These are phyloP conservation scores for Malus orientalis DNA, from an alignment of 306 rosid genomes.

Conservation along the genomic window DNA sequence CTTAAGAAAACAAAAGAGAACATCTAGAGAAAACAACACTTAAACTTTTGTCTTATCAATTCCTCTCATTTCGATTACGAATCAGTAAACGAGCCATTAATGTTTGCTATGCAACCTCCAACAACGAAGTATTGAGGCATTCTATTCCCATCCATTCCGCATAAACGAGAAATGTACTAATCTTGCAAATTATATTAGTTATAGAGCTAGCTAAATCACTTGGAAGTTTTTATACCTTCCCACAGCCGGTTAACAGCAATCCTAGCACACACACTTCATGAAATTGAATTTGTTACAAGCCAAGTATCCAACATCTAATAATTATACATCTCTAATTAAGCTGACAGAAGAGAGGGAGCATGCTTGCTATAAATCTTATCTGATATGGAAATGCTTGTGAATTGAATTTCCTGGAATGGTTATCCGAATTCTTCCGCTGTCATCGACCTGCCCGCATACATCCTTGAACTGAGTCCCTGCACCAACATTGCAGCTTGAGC, in stretches of 20 bases:
- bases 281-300: no score
- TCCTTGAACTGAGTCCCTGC: conserved; percentile 33
- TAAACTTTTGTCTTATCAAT: no score
- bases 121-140: no score
- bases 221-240: no score
- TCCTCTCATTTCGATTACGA: no score
- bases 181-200: no score
- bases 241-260: no score
- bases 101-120: no score
- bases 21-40: background rate
- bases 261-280: no score
- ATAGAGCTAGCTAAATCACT: no score
- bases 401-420: conserved; percentile 33
- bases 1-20: background rate
- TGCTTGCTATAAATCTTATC: conserved; percentile 18
- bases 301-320: background rate
- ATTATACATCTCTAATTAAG: conserved; percentile 4
- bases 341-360: conserved; percentile 86
- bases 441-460: conserved; percentile 34
- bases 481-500: conserved; percentile 39
- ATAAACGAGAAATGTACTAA: no score
- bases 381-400: conserved; percentile 42
- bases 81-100: background rate
- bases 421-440: conserved; percentile 42
- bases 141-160: background rate